Base-by-base conservation (phyloP, 2,329 filamentous ascomycete genomes). In the Aspergillus ochraceus region DNA sequence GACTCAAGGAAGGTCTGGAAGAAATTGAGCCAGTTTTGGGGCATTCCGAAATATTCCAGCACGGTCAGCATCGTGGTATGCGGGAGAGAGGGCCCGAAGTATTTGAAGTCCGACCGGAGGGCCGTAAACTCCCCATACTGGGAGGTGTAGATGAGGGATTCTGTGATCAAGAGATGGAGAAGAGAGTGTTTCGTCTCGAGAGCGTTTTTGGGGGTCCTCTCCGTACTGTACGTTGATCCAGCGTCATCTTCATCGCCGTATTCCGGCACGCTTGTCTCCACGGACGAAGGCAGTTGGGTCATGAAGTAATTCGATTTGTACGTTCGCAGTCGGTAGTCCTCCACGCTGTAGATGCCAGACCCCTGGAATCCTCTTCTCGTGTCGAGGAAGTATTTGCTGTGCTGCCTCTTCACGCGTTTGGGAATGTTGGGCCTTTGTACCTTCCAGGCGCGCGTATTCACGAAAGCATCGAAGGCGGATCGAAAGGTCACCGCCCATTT, bases 51-150 rank as follows among this genome's bases (percentile, higher is more conserved):
- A 66, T 85, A 88, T 29, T 80, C 74, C 60, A 90, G 70, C 0
- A 88, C 77, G 0, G 78, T 71, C n/a, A 84, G 72, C 19, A 89
- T 81, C 0, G 86, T 87, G 29, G 81, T 71, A 65, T 90, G 88
- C 2, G 86, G 80, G 14, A 88, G 73, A 4, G 81, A 82, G 0
- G 85, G 81, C 0, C 83, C 83, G 59, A 87, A 85, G 76, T 81
- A 85, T 49, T 81, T 77, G 63, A 88, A 86, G 66, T 87, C 84
- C 0, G 83, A 84, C 12, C 84, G 80, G 45, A 88, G 72, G 2
- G 85, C 80, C 1, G 83, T 82, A 54, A 85, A 79, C 20, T 83
- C 75, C 10, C 79, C 78, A 47, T 81, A 76, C 1, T 84, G 65
- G 20, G 77, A 73, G 26, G 74, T 81, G 59, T 81, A 78, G 39